Conservation (phyloP, 2,329 filamentous ascomycete species). For the Aspergillus latus region DNA sequence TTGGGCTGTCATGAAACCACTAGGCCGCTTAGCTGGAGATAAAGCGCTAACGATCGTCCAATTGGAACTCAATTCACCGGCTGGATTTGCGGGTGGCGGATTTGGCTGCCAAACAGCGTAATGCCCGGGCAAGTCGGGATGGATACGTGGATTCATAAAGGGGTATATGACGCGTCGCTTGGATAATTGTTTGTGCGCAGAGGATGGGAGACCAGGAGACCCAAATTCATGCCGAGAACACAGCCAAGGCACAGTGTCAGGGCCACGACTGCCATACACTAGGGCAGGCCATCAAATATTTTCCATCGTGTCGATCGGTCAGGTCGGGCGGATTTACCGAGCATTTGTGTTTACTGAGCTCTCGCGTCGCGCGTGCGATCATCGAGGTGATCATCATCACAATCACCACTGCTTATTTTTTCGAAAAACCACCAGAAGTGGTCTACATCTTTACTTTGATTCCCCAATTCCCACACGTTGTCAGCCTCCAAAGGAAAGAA, state of each 20-base stretch:
- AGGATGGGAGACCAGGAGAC: not conserved
- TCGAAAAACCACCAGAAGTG: not conserved
- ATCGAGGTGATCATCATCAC: not conserved
- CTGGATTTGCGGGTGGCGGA: not conserved
- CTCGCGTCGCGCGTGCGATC: not conserved
- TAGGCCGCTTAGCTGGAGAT: not conserved
- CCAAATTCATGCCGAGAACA: not conserved
- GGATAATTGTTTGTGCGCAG: not conserved
- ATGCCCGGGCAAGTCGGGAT: not conserved
- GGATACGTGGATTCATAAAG: not conserved
- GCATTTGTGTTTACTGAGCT: not conserved
- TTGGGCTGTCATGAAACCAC: constrained; percentile 1
- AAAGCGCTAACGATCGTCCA: not conserved
- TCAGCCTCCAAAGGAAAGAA: not conserved
- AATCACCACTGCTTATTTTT: not conserved
- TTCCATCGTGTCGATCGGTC: not conserved
- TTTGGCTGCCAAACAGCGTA: no score
- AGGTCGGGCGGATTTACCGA: not conserved
- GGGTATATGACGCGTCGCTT: not conserved
- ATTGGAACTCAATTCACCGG: not conserved
- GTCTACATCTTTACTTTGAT: not conserved
- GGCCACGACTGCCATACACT: not conserved
- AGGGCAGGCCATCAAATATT: not conserved
- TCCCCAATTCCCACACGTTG: not conserved
- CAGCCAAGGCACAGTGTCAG: not conserved